Evolutionary conservation across 768 basidiomycete genomes (phyloP).

Genomic region (Serendipita sp.): DNA sequence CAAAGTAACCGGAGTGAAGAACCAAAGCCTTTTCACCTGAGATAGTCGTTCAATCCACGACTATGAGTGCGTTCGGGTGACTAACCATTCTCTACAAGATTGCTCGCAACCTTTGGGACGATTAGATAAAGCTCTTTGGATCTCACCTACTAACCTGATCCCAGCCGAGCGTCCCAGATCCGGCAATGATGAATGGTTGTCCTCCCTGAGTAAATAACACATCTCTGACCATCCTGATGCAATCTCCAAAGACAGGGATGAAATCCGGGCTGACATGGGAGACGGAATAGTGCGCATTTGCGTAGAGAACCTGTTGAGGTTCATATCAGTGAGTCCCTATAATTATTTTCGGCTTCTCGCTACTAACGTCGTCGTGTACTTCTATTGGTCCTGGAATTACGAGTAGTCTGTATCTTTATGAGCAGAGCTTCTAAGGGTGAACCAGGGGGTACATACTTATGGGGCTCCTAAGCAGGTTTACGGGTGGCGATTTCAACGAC

Average conservation of each 20-base stretch:
- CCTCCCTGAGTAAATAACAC: constrained; percentile 61
- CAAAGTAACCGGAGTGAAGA: constrained; percentile 85
- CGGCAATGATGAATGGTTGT: constrained; percentile 88
- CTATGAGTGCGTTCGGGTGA: background rate
- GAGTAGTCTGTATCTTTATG: background rate
- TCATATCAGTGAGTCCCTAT: background rate
- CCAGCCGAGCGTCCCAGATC: constrained; percentile 93
- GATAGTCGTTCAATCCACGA: constrained; percentile 20
- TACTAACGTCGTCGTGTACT: constrained; percentile 38
- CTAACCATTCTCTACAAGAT: constrained; percentile 40
- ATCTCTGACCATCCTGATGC: constrained; percentile 69
- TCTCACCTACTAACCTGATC: constrained; percentile 44
- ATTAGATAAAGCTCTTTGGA: background rate
- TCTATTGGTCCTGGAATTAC: constrained; percentile 42
- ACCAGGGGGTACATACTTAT: constrained; percentile 14
- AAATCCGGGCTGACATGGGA: constrained; percentile 85
- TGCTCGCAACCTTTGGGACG: constrained; percentile 56
- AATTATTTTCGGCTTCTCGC: background rate
- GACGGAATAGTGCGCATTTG: constrained; percentile 84
- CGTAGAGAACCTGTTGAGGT: constrained; percentile 51
- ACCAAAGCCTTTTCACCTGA: constrained; percentile 65
- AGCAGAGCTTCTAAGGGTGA: background rate
- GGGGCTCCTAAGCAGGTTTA: constrained; percentile 16
- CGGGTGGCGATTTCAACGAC: background rate
- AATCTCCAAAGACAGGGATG: constrained; percentile 73